These are phyloP conservation scores for Talaromyces ruber DNA, from an alignment of 495 filamentous ascomycete species.

Conservation along the genomic window DNA sequence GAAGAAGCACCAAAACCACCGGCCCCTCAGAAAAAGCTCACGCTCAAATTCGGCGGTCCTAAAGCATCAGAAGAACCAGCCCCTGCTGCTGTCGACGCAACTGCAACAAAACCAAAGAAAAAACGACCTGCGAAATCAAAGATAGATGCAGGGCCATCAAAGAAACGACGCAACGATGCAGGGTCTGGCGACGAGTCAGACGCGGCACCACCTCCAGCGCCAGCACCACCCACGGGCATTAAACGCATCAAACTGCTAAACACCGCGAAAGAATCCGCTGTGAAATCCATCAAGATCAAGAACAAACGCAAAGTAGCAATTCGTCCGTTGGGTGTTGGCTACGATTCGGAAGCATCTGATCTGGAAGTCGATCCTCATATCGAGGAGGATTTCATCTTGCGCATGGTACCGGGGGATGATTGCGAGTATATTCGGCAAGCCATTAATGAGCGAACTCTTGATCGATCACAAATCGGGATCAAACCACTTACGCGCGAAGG, in stretches of 20 bases:
- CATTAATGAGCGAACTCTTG: conserved; percentile 65
- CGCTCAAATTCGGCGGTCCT: conserved; percentile 39
- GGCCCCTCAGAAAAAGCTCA: conserved; percentile 35
- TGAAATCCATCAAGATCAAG: conserved; percentile 45
- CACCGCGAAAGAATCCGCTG: conserved; percentile 31
- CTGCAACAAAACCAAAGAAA: conserved; percentile 26
- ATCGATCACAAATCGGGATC: conserved; percentile 58
- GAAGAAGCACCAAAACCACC: conserved; percentile 6
- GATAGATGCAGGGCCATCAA: conserved; percentile 14
- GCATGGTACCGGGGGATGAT: conserved; percentile 78
- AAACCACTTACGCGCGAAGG: conserved; percentile 70
- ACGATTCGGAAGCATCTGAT: conserved; percentile 95
- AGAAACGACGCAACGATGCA: conserved; percentile 33
- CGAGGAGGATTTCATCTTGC: conserved; percentile 80
- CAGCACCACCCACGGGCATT: conserved; percentile 18
- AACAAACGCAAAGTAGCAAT: conserved; percentile 52
- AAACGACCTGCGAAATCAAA: conserved; percentile 23
- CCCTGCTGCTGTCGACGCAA: conserved; percentile 15
- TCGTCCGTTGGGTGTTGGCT: conserved; percentile 70
- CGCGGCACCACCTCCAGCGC: conserved; percentile 2
- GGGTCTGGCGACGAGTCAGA: conserved; percentile 17
- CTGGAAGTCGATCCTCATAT: conserved; percentile 77
- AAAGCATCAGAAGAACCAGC: conserved; percentile 21
- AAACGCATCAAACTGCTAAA: conserved; percentile 35
- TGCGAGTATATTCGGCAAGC: conserved; percentile 70